phyloP scores from a whole-genome alignment of 441 rosid species.

The Euphorbia schlechtendalii region DNA sequence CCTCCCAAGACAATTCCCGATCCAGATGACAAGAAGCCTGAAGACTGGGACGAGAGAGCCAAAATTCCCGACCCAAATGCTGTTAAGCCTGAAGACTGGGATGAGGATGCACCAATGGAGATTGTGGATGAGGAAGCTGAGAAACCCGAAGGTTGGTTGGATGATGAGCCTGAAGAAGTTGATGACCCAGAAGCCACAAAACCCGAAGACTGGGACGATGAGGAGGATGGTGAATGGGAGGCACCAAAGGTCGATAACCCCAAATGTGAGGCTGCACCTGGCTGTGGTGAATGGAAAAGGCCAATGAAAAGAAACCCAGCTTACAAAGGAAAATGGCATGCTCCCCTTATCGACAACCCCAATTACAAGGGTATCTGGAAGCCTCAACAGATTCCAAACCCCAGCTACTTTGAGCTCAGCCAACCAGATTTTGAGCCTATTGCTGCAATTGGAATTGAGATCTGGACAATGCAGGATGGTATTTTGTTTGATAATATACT shows the following conservation, averaged over 20 bases:
- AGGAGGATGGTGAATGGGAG: conserved; percentile 98
- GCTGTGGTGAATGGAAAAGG: conserved; percentile 96
- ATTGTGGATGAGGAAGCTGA: conserved; percentile 83
- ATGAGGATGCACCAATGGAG: conserved; percentile 91
- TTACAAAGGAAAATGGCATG: conserved; percentile 94
- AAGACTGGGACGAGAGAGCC: conserved; percentile 91
- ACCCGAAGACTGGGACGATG: conserved; percentile 99
- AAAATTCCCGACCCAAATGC: conserved; percentile 82
- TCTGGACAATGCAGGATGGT: conserved; percentile 99
- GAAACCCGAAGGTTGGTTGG: conserved; percentile 97
- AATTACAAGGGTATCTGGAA: conserved; percentile 93
- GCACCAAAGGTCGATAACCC: conserved; percentile 89
- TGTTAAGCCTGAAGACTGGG: conserved; percentile 94
- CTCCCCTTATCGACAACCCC: conserved; percentile 92
- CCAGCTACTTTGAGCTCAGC: conserved; percentile 73
- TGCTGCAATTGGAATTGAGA: conserved; percentile 91
- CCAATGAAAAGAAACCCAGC: conserved; percentile 86
- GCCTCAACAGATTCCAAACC: conserved; percentile 86
- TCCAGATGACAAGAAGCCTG: conserved; percentile 91
- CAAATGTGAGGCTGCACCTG: conserved; percentile 79
- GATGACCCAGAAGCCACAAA: conserved; percentile 93
- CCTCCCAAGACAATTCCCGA: conserved; percentile 90
- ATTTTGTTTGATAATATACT: conserved; percentile 79
- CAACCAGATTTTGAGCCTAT: conserved; percentile 77
- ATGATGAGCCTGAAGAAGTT: conserved; percentile 91